These are phyloP conservation scores for Fusarium nodosum DNA, from an alignment of 2,329 filamentous ascomycete genomes.

Conservation along the genomic window DNA sequence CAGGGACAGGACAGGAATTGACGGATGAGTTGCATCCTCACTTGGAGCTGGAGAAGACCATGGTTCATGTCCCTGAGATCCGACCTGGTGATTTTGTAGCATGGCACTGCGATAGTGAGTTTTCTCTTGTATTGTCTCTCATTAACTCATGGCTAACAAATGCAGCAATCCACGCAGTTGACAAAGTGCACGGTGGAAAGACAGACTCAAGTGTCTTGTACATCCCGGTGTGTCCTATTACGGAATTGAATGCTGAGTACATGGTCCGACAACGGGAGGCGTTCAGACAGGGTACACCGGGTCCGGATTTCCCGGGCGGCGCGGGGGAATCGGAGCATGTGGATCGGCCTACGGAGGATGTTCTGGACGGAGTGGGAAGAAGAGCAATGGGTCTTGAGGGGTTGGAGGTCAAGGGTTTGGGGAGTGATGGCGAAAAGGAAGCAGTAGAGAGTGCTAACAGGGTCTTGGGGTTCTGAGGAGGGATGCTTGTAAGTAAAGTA, in stretches of 20 bases:
- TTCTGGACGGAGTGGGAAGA: slow-evolving; percentile 52
- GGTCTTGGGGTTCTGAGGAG: slow-evolving; percentile 57
- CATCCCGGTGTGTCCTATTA: slow-evolving; percentile 88
- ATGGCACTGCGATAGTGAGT: slow-evolving; percentile 83
- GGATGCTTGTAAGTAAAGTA: not conserved
- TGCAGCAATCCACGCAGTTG: slow-evolving; percentile 81
- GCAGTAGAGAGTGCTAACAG: slow-evolving; percentile 59
- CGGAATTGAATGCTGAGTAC: slow-evolving; percentile 79
- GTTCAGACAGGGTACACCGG: slow-evolving; percentile 76
- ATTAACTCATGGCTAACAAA: slow-evolving; percentile 6
- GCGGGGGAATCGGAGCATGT: slow-evolving; percentile 72
- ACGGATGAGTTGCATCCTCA: slow-evolving; percentile 78
- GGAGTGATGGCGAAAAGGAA: slow-evolving; percentile 53
- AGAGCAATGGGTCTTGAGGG: slow-evolving; percentile 58
- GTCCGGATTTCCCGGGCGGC: slow-evolving; percentile 79
- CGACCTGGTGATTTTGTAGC: slow-evolving; percentile 82
- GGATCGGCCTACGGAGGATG: slow-evolving; percentile 59
- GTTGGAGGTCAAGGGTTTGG: slow-evolving; percentile 40
- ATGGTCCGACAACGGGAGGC: slow-evolving; percentile 77
- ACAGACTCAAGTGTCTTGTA: slow-evolving; percentile 88
- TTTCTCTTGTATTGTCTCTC: not conserved
- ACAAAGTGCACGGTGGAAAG: slow-evolving; percentile 78
- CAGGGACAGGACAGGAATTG: slow-evolving; percentile 78
- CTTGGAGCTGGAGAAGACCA: slow-evolving; percentile 73
- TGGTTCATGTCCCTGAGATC: slow-evolving; percentile 78